These are phyloP conservation scores for Lichina pygmaea DNA, from an alignment of 495 filamentous ascomycete species.

Conservation along the genomic window DNA sequence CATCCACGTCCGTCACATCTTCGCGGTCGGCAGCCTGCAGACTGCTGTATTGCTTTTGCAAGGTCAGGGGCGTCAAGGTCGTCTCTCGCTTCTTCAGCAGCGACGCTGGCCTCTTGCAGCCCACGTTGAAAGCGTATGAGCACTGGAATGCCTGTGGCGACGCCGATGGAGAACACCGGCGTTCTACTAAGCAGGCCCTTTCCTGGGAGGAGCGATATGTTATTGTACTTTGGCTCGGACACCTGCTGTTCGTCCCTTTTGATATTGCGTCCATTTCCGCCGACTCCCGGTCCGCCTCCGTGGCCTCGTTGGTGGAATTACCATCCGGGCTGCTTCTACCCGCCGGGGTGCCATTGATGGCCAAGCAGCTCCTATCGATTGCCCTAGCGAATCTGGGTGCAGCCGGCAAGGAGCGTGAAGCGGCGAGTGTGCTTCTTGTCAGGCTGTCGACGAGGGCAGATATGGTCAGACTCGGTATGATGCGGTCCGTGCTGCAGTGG, in stretches of 20 bases:
- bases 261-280: constrained; percentile 69
- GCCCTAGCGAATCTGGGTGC: constrained; percentile 40
- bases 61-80: constrained; percentile 79
- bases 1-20: constrained; percentile 15
- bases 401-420: constrained; percentile 67
- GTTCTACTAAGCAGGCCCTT: constrained; percentile 13
- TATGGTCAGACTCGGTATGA: constrained; percentile 54
- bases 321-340: constrained; percentile 11
- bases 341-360: constrained; percentile 33
- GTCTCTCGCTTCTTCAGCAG: constrained; percentile 73
- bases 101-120: constrained; percentile 60
- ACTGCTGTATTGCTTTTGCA: constrained; percentile 76
- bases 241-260: constrained; percentile 79
- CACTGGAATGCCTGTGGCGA: constrained; percentile 13
- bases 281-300: constrained; percentile 2
- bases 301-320: constrained; percentile 2
- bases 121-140: constrained; percentile 41
- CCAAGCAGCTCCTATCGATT: constrained; percentile 40
- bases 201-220: constrained; percentile 77
- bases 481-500: constrained; percentile 38
- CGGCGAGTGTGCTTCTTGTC: constrained; percentile 56
- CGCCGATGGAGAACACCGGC: neutral
- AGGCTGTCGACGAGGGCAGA: constrained; percentile 59
- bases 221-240: constrained; percentile 75
- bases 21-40: constrained; percentile 38